These are phyloP conservation scores for Trametes polyzona DNA, from an alignment of 1,284 basidiomycete species.

Conservation along the genomic window DNA sequence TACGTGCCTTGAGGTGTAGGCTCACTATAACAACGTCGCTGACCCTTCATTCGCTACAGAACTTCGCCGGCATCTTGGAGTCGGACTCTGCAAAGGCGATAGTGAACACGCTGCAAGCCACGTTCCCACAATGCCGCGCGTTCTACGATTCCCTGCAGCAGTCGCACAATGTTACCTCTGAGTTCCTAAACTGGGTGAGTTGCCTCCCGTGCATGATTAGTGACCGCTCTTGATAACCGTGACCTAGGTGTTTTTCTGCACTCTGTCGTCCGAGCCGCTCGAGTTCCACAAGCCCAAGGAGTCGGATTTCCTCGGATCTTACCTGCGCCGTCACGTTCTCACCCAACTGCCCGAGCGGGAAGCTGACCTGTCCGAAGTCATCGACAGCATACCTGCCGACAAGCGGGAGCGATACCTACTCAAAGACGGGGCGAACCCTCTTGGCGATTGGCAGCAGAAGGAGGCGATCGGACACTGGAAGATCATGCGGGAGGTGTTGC, in stretches of 20 bases:
- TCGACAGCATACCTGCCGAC: slow-evolving; percentile 36
- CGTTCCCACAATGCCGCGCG: slow-evolving; percentile 76
- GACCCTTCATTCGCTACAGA: slow-evolving; percentile 44
- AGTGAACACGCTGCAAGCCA: slow-evolving; percentile 65
- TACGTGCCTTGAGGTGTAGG: slow-evolving; percentile 43
- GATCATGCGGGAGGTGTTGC: slow-evolving; percentile 63
- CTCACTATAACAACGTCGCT: neutral
- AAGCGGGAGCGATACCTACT: slow-evolving; percentile 53
- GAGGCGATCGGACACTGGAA: slow-evolving; percentile 77
- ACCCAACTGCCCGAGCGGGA: slow-evolving; percentile 51
- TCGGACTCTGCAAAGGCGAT: slow-evolving; percentile 71
- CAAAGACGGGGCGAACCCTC: slow-evolving; percentile 61
- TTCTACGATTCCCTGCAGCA: slow-evolving; percentile 71
- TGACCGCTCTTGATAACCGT: too few relatives aligned
- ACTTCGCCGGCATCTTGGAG: slow-evolving; percentile 70
- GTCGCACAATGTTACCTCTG: slow-evolving; percentile 48
- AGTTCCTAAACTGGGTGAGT: slow-evolving; percentile 78
- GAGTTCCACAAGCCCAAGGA: slow-evolving; percentile 63
- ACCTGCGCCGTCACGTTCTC: slow-evolving; percentile 59
- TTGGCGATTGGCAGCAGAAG: slow-evolving; percentile 62
- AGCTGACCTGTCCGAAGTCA: slow-evolving; percentile 53
- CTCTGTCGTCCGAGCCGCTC: slow-evolving; percentile 57
- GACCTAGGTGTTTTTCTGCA: slow-evolving; percentile 78
- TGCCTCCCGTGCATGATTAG: neutral
- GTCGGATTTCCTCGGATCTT: slow-evolving; percentile 68